Evolutionary conservation across 2,329 filamentous ascomycete species (phyloP).

Genomic region (Chaetomiaceae sp.): DNA sequence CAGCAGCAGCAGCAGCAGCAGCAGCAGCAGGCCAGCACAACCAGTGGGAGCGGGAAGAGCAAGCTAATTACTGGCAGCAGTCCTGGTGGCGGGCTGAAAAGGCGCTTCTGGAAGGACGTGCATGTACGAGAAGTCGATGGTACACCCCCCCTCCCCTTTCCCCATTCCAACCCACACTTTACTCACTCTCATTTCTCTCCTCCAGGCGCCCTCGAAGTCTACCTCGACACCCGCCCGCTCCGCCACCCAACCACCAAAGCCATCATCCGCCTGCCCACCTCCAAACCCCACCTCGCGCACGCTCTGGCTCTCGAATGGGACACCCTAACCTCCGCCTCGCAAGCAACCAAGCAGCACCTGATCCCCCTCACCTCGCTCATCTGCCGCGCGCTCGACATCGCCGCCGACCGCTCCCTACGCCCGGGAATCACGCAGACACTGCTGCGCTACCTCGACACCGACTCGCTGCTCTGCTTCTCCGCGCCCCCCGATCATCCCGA

Average conservation of each 20-base stretch:
- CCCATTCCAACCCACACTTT: neutral
- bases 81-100: too few relatives aligned
- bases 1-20: too few relatives aligned
- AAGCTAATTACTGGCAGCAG: too few relatives aligned
- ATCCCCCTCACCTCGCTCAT: conserved; percentile 84
- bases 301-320: conserved; percentile 95
- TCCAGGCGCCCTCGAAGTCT: conserved; percentile 50
- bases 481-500: conserved; percentile 36
- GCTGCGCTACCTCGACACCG: conserved; percentile 84
- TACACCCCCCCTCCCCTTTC: conserved; percentile 31
- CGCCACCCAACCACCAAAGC: conserved; percentile 68
- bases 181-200: too few relatives aligned
- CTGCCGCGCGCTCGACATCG: conserved; percentile 78
- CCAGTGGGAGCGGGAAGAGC: conserved; percentile 35
- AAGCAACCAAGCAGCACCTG: conserved; percentile 78
- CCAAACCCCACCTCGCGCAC: conserved; percentile 74
- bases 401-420: conserved; percentile 53
- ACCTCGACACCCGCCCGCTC: conserved; percentile 73
- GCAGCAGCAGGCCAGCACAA: conserved; percentile 16
- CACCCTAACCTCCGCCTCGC: conserved; percentile 69
- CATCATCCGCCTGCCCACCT: conserved; percentile 63
- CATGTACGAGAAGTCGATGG: conserved; percentile 60
- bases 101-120: conserved; percentile 87
- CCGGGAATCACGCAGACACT: conserved; percentile 59
- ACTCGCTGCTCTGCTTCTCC: conserved; percentile 88